These are phyloP conservation scores for Curvularia eragrostidis DNA, from an alignment of 2,329 filamentous ascomycete species.

Conservation along the genomic window DNA sequence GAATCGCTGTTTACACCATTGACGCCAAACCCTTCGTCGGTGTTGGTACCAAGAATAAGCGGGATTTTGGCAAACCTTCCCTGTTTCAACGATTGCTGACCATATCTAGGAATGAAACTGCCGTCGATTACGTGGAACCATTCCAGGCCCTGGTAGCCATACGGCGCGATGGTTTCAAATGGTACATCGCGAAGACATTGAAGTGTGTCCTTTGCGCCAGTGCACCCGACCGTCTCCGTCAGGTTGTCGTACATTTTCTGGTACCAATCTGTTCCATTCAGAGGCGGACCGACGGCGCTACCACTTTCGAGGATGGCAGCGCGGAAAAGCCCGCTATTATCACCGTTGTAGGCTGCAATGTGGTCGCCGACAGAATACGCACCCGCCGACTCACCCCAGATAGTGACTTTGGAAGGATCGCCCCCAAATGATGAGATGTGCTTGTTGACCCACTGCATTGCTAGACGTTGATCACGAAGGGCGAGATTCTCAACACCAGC, in stretches of 20 bases:
- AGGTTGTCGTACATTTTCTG: slow-evolving; percentile 42
- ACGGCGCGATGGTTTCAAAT: slow-evolving; percentile 35
- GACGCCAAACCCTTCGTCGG: slow-evolving; percentile 69
- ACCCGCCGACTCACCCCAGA: slow-evolving; percentile 67
- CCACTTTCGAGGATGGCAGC: slow-evolving; percentile 52
- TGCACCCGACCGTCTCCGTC: slow-evolving; percentile 34
- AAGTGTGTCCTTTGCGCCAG: slow-evolving; percentile 29
- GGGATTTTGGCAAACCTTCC: slow-evolving; percentile 69
- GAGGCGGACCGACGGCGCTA: slow-evolving; percentile 38
- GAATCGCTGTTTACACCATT: slow-evolving; percentile 55
- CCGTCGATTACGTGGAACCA: slow-evolving; percentile 45
- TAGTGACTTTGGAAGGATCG: slow-evolving; percentile 64
- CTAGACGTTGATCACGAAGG: slow-evolving; percentile 66
- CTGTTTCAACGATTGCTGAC: slow-evolving; percentile 44
- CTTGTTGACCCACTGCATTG: slow-evolving; percentile 66
- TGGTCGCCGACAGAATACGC: slow-evolving; percentile 61
- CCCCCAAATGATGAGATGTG: slow-evolving; percentile 63
- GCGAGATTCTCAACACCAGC: slow-evolving; percentile 57
- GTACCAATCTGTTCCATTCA: slow-evolving; percentile 45
- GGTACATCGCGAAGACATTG: slow-evolving; percentile 38
- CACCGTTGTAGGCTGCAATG: slow-evolving; percentile 50
- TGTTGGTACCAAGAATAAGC: slow-evolving; percentile 67
- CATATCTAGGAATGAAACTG: slow-evolving; percentile 32
- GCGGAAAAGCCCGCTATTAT: slow-evolving; percentile 50
- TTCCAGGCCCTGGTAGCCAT: slow-evolving; percentile 37